phyloP scores from a whole-genome alignment of 2,329 filamentous ascomycete species.

The Magnaporthiopsis poae region DNA sequence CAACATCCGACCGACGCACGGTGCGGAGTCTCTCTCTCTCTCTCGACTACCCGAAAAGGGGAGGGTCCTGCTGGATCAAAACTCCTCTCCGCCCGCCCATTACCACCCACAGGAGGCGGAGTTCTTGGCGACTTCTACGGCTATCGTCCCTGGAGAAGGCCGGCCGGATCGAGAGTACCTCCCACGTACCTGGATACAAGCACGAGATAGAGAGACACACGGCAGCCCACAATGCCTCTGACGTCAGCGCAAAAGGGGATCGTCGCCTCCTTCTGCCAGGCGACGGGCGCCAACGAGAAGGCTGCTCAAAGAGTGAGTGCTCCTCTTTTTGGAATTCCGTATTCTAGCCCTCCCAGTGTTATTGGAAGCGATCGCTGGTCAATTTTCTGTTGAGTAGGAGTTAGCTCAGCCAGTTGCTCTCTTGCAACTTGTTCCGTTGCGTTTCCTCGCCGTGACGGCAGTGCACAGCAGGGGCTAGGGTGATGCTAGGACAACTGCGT shows the following conservation, averaged over 20 bases:
- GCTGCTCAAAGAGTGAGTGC: constrained; percentile 34
- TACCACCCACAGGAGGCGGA: too few relatives aligned
- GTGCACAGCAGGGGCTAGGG: too few relatives aligned
- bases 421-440: too few relatives aligned
- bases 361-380: neutral
- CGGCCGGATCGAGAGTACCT: too few relatives aligned
- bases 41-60: too few relatives aligned
- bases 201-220: neutral
- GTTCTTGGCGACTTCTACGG: neutral
- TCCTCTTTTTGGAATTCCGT: neutral
- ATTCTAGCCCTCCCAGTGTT: too few relatives aligned
- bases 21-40: too few relatives aligned
- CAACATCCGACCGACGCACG: neutral
- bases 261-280: constrained; percentile 30
- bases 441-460: too few relatives aligned
- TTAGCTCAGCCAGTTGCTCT: too few relatives aligned
- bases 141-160: neutral
- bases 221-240: constrained; percentile 10
- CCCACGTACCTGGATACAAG: too few relatives aligned
- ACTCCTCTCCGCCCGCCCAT: too few relatives aligned
- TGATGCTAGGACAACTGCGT: neutral
- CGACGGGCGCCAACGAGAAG: constrained; percentile 35
- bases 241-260: constrained; percentile 27
- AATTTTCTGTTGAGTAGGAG: neutral
- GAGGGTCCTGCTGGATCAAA: neutral